phyloP scores from a whole-genome alignment of 83 land plant genomes.

The Picea abies region DNA sequence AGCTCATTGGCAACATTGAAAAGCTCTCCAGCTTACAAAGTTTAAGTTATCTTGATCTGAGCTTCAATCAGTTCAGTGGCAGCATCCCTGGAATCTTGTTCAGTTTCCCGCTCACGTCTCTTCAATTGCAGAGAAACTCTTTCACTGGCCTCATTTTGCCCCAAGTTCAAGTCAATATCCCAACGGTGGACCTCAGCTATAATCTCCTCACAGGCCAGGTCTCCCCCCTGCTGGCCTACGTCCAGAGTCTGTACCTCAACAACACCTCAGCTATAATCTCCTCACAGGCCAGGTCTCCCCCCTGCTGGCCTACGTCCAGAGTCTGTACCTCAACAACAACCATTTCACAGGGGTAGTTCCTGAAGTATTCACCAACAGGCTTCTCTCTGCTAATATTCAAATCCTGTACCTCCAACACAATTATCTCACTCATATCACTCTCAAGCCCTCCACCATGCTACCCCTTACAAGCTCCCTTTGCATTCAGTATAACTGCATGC shows the following conservation, averaged over 20 bases:
- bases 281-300: slow-evolving; percentile 55
- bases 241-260: slow-evolving; percentile 65
- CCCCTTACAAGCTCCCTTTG: slow-evolving; percentile 36
- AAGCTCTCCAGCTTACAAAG: slow-evolving; percentile 20
- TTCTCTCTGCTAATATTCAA: slow-evolving; percentile 43
- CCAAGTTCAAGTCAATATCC: slow-evolving; percentile 29
- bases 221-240: slow-evolving; percentile 53
- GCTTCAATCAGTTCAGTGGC: slow-evolving; percentile 59
- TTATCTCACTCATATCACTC: slow-evolving; percentile 52
- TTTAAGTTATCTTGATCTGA: slow-evolving; percentile 56
- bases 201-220: slow-evolving; percentile 55
- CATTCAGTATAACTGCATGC: slow-evolving; percentile 91
- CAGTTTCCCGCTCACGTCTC: neutral
- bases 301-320: slow-evolving; percentile 51
- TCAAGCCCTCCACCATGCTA: slow-evolving; percentile 51
- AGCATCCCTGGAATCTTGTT: slow-evolving; percentile 44
- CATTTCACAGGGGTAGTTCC: slow-evolving; percentile 71
- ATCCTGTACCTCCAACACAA: slow-evolving; percentile 79
- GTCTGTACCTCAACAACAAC: slow-evolving; percentile 72
- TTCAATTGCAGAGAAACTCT: slow-evolving; percentile 52
- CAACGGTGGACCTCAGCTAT: slow-evolving; percentile 71
- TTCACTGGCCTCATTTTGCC: slow-evolving; percentile 55
- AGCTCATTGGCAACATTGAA: slow-evolving; percentile 40
- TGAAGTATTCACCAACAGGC: slow-evolving; percentile 42
- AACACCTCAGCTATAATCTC: slow-evolving; percentile 73